These are phyloP conservation scores for Boletus insuetus DNA, from an alignment of 768 basidiomycete genomes.

Conservation along the genomic window DNA sequence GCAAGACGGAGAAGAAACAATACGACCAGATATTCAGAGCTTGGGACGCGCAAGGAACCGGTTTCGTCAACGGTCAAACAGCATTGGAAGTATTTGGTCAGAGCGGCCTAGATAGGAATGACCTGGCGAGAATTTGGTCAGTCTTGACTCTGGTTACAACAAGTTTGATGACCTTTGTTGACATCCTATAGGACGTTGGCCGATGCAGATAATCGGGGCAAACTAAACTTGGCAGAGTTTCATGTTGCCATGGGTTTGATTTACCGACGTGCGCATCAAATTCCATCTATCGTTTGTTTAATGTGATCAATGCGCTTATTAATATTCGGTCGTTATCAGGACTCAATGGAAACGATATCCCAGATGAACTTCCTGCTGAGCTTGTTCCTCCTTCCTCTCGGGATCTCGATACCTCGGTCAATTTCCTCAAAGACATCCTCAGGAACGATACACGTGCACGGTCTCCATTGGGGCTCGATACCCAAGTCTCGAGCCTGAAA, in stretches of 20 bases:
- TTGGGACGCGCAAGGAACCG: constrained; percentile 82
- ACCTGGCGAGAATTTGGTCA: constrained; percentile 91
- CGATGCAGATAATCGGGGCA: constrained; percentile 91
- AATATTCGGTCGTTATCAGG: constrained; percentile 42
- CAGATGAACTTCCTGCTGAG: constrained; percentile 82
- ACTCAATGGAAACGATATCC: constrained; percentile 89
- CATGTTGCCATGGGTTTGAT: constrained; percentile 99
- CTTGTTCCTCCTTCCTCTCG: constrained; percentile 88
- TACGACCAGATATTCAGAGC: constrained; percentile 96
- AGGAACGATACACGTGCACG: constrained; percentile 80
- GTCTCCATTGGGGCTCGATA: constrained; percentile 52
- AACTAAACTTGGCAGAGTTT: constrained; percentile 93
- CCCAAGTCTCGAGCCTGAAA: constrained; percentile 59
- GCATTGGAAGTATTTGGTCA: constrained; percentile 94
- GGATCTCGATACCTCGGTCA: constrained; percentile 86
- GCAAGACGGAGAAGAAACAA: constrained; percentile 90
- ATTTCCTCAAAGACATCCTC: constrained; percentile 84
- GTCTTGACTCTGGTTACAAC: constrained; percentile 24
- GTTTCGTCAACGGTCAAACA: constrained; percentile 82
- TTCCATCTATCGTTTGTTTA: neutral
- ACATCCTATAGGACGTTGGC: constrained; percentile 70
- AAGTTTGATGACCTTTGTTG: neutral
- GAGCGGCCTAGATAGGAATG: constrained; percentile 84
- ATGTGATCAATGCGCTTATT: neutral
- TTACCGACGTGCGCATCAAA: constrained; percentile 74